Base-by-base conservation (phyloP, 345 rosid species). In the Melaleuca quinquenervia region DNA sequence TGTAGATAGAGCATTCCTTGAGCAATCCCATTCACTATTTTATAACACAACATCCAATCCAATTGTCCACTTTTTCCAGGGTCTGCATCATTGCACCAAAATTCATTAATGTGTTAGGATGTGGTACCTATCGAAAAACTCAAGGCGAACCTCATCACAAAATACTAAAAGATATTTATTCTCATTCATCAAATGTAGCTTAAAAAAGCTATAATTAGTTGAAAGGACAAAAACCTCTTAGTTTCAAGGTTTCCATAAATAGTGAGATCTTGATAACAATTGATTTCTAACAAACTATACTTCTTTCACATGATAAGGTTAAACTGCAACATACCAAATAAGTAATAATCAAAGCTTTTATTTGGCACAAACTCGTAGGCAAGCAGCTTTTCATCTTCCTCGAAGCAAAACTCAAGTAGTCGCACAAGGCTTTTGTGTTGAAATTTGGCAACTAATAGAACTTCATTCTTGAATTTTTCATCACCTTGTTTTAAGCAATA, bases 401-500 rank as follows among this genome's bases (percentile, higher is more conserved):
- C 54, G 22, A 52, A 52, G 54, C 54, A 52, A 24, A 41, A 55
- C 9, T 3, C 10, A 27, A 55, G 27, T 55, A 10, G 22, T 16
- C 22, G 54, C 16, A 52, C 54, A 52, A 52, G 54, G 21, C 16
- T 52, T 52, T 8, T 52, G 8, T 52, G 62, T 52, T 52, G 54
- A 52, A 52, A 22, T 22, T 52, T 52, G 8, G 22, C 54, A 52
- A 52, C 54, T 18, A 52, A 52, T 18, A 52, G 22, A 52, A 52
- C 54, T 52, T 52, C 54, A 18, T 52, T 52, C 22, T 52, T 52
- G 22, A 84, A 84, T 85, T 91, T 93, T 22, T 58, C 16, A 11
- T 53, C 83, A 5, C 95, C 96, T 86, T 94, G 94, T 3, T 16
- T 44, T 2, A 94, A 94, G 45, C 41, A 22, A 58, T 2, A 54